phyloP scores from a whole-genome alignment of 345 rosid genomes.

The Eucalyptus shirleyi region DNA sequence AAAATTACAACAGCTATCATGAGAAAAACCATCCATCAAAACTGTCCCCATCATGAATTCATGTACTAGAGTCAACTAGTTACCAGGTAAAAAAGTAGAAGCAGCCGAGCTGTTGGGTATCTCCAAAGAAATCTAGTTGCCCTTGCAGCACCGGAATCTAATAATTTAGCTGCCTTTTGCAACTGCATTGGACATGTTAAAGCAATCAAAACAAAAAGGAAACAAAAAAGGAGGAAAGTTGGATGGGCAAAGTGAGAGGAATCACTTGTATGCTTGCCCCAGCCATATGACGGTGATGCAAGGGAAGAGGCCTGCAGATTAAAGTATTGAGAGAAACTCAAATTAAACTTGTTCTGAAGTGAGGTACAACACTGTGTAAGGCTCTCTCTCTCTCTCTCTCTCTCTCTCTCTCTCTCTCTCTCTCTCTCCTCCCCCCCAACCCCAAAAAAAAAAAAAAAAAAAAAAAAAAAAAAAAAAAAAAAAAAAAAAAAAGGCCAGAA shows the following conservation, averaged over 20 bases:
- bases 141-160: constrained; percentile 94
- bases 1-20: neutral
- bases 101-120: constrained; percentile 82
- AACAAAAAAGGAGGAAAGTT: neutral
- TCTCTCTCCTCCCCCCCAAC: too few relatives aligned
- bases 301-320: constrained; percentile 78
- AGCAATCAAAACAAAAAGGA: neutral
- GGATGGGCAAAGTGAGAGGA: neutral
- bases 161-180: constrained; percentile 82
- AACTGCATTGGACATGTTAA: constrained; percentile 32
- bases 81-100: constrained; percentile 80
- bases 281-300: constrained; percentile 80
- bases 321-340: neutral
- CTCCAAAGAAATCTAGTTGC: constrained; percentile 97
- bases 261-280: constrained; percentile 73
- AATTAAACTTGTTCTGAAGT: neutral
- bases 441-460: too few relatives aligned
- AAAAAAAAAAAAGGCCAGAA: neutral
- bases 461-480: too few relatives aligned
- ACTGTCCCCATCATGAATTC: neutral
- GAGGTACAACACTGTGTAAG: neutral
- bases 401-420: rapidly evolving
- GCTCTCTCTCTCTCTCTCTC: neutral
- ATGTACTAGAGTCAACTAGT: neutral
- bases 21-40: neutral